Conservation (phyloP, 2,329 filamentous ascomycete species). For the Thielaviopsis cerberus region DNA sequence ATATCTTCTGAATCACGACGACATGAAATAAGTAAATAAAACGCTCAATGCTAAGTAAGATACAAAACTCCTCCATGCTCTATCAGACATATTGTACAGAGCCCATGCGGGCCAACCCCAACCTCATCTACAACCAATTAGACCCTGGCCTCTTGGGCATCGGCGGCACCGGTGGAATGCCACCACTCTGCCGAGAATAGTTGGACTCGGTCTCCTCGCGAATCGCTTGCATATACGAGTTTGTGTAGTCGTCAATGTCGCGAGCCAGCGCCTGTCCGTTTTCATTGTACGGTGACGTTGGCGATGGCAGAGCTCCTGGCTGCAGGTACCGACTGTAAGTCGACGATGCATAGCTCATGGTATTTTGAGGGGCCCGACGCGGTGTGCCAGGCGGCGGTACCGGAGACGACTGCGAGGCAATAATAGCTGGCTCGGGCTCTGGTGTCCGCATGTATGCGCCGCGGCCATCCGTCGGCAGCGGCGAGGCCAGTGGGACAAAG, state of each 20-base stretch:
- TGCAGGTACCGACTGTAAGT: constrained; percentile 10
- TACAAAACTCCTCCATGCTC: neutral
- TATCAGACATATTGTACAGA: neutral
- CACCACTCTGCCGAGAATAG: neutral
- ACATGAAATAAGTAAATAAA: neutral
- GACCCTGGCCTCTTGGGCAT: constrained; percentile 5
- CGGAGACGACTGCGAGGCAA: constrained; percentile 12
- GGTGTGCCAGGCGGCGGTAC: neutral
- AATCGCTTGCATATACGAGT: constrained; percentile 23
- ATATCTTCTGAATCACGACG: too few relatives aligned
- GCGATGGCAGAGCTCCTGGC: constrained; percentile 9
- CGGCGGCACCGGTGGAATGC: constrained; percentile 1
- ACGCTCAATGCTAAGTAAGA: neutral
- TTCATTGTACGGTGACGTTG: constrained; percentile 14
- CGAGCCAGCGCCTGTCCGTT: constrained; percentile 21
- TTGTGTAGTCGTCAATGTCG: constrained; percentile 28
- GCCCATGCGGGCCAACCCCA: neutral
- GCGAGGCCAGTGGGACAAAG: constrained; percentile 12
- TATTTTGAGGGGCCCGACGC: constrained; percentile 4
- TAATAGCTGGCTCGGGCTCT: neutral
- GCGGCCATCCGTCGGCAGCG: constrained; percentile 11
- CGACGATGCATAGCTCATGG: constrained; percentile 10
- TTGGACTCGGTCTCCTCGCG: constrained; percentile 16
- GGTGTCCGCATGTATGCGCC: constrained; percentile 3
- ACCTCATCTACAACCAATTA: neutral